Percentiles rank a stretch among this genome's conserved stretches.
These are phyloP conservation scores for Stachybotrys echinatus DNA, from an alignment of 2,329 filamentous ascomycete species.

Conservation along the genomic window DNA sequence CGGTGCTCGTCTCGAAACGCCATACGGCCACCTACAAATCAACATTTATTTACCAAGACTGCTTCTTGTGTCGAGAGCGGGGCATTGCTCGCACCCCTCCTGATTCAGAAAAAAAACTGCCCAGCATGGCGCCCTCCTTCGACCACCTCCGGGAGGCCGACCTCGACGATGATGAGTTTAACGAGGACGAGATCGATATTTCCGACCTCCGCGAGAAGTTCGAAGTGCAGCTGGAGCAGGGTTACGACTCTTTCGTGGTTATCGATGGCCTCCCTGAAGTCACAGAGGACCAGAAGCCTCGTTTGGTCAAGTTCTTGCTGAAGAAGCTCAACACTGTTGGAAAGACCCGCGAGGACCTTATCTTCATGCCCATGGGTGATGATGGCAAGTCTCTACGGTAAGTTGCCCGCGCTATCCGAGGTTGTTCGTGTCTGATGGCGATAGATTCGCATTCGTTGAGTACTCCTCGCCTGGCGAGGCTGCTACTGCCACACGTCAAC, in stretches of 20 bases:
- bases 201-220: constrained; percentile 92
- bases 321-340: constrained; percentile 88
- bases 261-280: constrained; percentile 91
- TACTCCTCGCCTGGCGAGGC: constrained; percentile 90
- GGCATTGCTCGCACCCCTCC: constrained; percentile 31
- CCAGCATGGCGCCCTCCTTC: constrained; percentile 84
- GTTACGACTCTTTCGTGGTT: constrained; percentile 93
- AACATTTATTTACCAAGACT: background rate
- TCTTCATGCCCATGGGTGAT: constrained; percentile 92
- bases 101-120: constrained; percentile 17
- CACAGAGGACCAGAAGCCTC: constrained; percentile 83
- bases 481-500: constrained; percentile 78
- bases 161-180: constrained; percentile 77
- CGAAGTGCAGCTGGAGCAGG: constrained; percentile 92
- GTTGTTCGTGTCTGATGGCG: constrained; percentile 1
- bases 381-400: constrained; percentile 83
- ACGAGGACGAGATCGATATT: constrained; percentile 91
- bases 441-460: constrained; percentile 93
- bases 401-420: constrained; percentile 19
- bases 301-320: constrained; percentile 92
- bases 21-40: background rate
- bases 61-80: constrained; percentile 22
- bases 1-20: background rate
- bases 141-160: constrained; percentile 89
- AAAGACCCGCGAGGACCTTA: constrained; percentile 75